Evolutionary conservation across 2,329 filamentous ascomycete genomes (phyloP), one percentile per base, ranked within the genome.

Genomic region (Epichloe bromicola): DNA sequence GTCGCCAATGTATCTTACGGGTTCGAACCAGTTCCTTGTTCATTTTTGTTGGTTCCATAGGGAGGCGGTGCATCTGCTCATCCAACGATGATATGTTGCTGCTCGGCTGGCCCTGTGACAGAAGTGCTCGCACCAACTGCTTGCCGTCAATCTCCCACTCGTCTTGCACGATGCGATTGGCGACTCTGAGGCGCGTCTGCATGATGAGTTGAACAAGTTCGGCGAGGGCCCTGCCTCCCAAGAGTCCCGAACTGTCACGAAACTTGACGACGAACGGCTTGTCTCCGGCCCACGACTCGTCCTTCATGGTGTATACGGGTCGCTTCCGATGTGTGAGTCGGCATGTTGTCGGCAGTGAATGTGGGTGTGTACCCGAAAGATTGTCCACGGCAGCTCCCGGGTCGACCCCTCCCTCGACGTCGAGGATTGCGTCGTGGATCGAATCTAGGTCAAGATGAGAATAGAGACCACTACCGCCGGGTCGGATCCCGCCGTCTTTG

Each of bases 11-110:
- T 20, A 19, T 40, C 53, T 50, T 65, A 76, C 73, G 74, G 26
- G 70, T 67, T 46, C 69, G 65, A 17, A 75, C 63, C n/a, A 78
- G 65, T 50, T 76, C 73, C 37, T 67, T 67, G 49, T 75, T 72
- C 46, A 71, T 62, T 46, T 63, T 64, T 15, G 69, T 72, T 10
- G 67, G 65, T 3, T 60, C 64, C 58, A 72, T 67, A 4, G 72
- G 70, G 17, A 74, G 58, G 26, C 67, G 65, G 8, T 66, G 59
- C 33, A 73, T 53, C 30, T 70, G 68, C 38, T 70, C 65, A 34
- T 64, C 60, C 60, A 57, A 20, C 52, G 58, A 47, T 56, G 64
- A 20, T 61, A 56, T 14, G 59, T 60, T 10, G 46, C 45, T 33
- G 57, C 49, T 40, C 8, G 58, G 61, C 14, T 56, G 55, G 7